Evolutionary conservation across 257 asterid genomes (phyloP), one percentile per base, ranked within the genome.

Genomic region (Solanum stenotomum): DNA sequence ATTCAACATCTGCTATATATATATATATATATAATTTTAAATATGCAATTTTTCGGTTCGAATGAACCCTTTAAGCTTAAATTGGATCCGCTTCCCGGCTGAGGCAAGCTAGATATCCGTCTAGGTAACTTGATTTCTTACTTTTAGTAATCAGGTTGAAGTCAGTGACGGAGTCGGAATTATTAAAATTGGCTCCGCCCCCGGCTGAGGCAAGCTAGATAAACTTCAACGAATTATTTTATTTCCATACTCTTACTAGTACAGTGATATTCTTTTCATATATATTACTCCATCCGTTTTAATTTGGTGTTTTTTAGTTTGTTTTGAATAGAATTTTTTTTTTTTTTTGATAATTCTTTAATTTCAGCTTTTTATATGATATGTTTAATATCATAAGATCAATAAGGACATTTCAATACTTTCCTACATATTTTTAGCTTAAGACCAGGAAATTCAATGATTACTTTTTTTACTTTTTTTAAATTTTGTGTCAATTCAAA

Each of bases 81-180:
- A 1, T 16, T 52, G 61, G 61, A 16, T 52, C 61, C 61, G 23
- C 61, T 52, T 0, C 22, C 61, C 1, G 9, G 4, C 61, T 52
- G 23, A 52, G 63, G n/a, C n/a, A 52, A 52, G 10, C 63, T 16
- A 52, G 23, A 52, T 52, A 16, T 52, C 63, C 4, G 1, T 52
- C 23, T 6, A 52, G 63, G 97, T 94, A 37, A 12, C 46, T 34
- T 31, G 23, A 25, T 86, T 25, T 22, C 18, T 14, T 52, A 52
- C 18, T 67, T 59, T 59, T 18, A 59, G 4, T 63, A 63, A 5
- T 67, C 10, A 10, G 70, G 29, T 9, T 10, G 70, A 49, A 49
- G 22, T 49, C 18, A 5, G 65, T 56, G 65, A 23, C n/a, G 0
- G n/a, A 52, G 23, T 52, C 63, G 1, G 6, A 52, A 52, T 18